phyloP scores from a whole-genome alignment of 768 basidiomycete species.

The Trichaptum fuscoviolaceum region DNA sequence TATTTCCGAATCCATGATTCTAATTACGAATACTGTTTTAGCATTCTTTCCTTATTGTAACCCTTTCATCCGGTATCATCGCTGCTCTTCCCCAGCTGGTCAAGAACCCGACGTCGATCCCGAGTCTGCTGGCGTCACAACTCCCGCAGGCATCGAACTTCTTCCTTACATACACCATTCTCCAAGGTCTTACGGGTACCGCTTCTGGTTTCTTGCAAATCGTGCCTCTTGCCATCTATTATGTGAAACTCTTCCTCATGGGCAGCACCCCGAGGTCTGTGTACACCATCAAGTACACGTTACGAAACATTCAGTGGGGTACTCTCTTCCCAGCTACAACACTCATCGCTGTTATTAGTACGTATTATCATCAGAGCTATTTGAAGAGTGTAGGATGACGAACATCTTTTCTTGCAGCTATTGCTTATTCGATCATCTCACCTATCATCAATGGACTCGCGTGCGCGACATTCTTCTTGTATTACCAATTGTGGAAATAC shows the following conservation, averaged over 20 bases:
- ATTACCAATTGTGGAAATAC: slow-evolving; percentile 57
- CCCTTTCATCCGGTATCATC: slow-evolving; percentile 78
- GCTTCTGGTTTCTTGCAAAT: slow-evolving; percentile 79
- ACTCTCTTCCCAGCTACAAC: slow-evolving; percentile 69
- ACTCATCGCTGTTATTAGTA: slow-evolving; percentile 78
- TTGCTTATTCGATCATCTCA: slow-evolving; percentile 84
- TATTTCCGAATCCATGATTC: too few relatives aligned
- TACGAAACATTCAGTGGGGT: slow-evolving; percentile 69
- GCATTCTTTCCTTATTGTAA: slow-evolving; percentile 93
- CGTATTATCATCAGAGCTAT: slow-evolving; percentile 20
- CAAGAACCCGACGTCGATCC: slow-evolving; percentile 63
- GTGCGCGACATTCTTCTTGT: slow-evolving; percentile 73
- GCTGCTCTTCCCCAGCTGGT: slow-evolving; percentile 59
- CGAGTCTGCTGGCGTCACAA: slow-evolving; percentile 67
- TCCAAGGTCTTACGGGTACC: slow-evolving; percentile 76
- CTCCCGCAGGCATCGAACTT: slow-evolving; percentile 83
- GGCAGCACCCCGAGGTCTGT: slow-evolving; percentile 87
- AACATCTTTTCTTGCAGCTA: slow-evolving; percentile 30
- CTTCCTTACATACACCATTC: slow-evolving; percentile 79
- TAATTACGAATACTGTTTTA: slow-evolving; percentile 27
- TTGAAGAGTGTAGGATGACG: slow-evolving; percentile 3
- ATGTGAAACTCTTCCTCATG: slow-evolving; percentile 82
- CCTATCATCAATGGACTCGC: slow-evolving; percentile 93
- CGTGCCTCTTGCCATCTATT: slow-evolving; percentile 74
- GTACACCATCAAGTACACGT: slow-evolving; percentile 75